Percentiles rank a stretch among this genome's conserved stretches.
phyloP scores from a whole-genome alignment of 768 basidiomycete species.

The Mycena amicta region DNA sequence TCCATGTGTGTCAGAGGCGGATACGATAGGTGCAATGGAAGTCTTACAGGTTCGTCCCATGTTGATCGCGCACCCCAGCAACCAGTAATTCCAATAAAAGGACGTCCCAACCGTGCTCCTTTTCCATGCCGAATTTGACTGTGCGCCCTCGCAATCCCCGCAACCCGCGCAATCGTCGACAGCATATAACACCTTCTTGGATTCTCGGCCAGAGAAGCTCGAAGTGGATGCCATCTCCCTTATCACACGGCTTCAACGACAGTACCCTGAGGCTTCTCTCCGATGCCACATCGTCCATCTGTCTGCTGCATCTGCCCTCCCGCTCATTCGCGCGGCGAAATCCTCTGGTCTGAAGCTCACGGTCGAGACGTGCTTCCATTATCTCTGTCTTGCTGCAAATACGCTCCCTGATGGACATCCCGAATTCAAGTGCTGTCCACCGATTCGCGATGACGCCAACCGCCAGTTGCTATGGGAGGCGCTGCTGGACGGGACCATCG shows the following conservation, averaged over 20 bases:
- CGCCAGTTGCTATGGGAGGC: constrained; percentile 81
- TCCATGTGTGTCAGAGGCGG: constrained; percentile 75
- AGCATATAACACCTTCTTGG: constrained; percentile 79
- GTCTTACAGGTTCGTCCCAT: constrained; percentile 62
- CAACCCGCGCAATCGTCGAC: constrained; percentile 30
- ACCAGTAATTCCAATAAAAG: no score
- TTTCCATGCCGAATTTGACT: constrained; percentile 90
- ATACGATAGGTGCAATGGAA: constrained; percentile 71
- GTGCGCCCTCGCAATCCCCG: constrained; percentile 18
- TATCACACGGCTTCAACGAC: constrained; percentile 64
- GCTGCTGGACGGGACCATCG: constrained; percentile 78
- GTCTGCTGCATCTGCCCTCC: constrained; percentile 82
- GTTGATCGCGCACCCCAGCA: no score
- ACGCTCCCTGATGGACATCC: constrained; percentile 75
- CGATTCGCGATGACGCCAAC: constrained; percentile 77
- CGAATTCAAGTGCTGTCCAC: constrained; percentile 96
- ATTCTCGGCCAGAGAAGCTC: constrained; percentile 78
- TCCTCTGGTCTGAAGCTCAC: constrained; percentile 69
- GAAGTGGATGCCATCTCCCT: constrained; percentile 83
- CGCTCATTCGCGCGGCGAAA: constrained; percentile 70
- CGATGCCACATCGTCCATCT: constrained; percentile 96
- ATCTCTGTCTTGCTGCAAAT: constrained; percentile 76
- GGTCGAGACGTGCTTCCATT: constrained; percentile 98
- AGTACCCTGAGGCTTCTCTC: constrained; percentile 66
- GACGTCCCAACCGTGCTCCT: constrained; percentile 70